A percentile compares a stretch with the other conserved stretches of the same genome.
phyloP scores from a whole-genome alignment of 257 asterid genomes.

The Fraxinus pennsylvanica region DNA sequence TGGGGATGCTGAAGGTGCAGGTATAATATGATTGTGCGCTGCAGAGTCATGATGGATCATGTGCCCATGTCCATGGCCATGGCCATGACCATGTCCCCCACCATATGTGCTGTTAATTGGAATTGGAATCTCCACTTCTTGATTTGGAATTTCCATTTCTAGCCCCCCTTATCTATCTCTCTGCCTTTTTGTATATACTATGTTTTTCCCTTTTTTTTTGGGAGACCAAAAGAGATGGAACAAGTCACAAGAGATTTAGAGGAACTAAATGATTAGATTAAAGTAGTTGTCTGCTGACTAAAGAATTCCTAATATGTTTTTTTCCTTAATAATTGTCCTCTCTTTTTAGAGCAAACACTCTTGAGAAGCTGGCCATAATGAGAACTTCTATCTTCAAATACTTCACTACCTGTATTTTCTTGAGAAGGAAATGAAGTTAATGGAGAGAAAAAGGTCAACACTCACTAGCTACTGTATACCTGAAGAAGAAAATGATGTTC shows the following conservation, averaged over 20 bases:
- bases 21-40: constrained; percentile 37
- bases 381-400: constrained; percentile 5
- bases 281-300: constrained; percentile 28
- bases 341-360: constrained; percentile 37
- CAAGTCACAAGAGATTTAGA: constrained; percentile 31
- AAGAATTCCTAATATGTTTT: constrained; percentile 13
- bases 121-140: constrained; percentile 55
- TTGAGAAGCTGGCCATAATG: background rate
- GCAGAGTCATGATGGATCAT: constrained; percentile 49
- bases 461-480: constrained; percentile 22
- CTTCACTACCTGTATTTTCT: constrained; percentile 28
- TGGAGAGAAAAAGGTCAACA: constrained; percentile 27
- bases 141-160: constrained; percentile 38
- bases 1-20: constrained; percentile 33
- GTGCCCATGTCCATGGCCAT: constrained; percentile 34
- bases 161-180: background rate
- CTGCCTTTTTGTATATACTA: background rate
- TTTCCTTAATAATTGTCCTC: background rate
- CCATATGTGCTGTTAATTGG: constrained; percentile 78
- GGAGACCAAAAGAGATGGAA: constrained; percentile 65
- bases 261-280: constrained; percentile 33
- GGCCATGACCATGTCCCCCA: constrained; percentile 35
- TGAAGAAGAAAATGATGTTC: constrained; percentile 26
- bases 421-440: constrained; percentile 31
- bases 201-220: constrained; percentile 39